Base-by-base conservation (phyloP, 108 stramenopile genomes). In the Schizochytrium sp. region DNA sequence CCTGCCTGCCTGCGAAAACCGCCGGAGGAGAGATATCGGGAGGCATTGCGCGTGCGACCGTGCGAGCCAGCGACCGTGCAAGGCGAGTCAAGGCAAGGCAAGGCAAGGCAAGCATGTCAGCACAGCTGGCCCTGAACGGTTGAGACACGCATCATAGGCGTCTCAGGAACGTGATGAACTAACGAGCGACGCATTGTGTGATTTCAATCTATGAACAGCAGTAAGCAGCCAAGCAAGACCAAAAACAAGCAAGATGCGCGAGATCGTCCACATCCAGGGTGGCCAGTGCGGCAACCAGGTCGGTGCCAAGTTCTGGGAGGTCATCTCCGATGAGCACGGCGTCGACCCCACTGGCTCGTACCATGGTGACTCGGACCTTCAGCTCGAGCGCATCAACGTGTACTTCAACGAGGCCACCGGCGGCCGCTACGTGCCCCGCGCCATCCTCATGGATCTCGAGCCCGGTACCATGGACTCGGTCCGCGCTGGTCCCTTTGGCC, bases 401-500 rank as follows among this genome's bases (percentile, higher is more conserved):
- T 95, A 95, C 93, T 96, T 94, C 92, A 94, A 95, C 88, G 96
- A 96, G 91, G 96, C 94, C 48, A 91, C 90, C 44, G 87, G 87
- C 34, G 87, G 90, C 21, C 87, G 87, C 51, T 88, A 88, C 28
- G 63, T 69, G 63, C 63, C 63, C 72, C 93, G 96, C 87, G 95
- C 96, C 60, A 91, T 96, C 72, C 93, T 96, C n/a, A 97, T 95
- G 88, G 96, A 97, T 93, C 92, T 97, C 83, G 96, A 97, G 92
- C 96, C 96, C 88, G 96, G 96, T 60, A 97, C 96, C 88, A 97
- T 97, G 96, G 96, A 97, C 90, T 92, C 96, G 57, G 95, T 97
- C 58, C 95, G 96, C 72, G 92, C 92, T 71, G 95, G 95, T 60
- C 89, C 94, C 28, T 96, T 92, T 88, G 95, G 95, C 48, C 58